Evolutionary conservation across 75 land plant genomes (phyloP).

Genomic region (Pinus taeda): DNA sequence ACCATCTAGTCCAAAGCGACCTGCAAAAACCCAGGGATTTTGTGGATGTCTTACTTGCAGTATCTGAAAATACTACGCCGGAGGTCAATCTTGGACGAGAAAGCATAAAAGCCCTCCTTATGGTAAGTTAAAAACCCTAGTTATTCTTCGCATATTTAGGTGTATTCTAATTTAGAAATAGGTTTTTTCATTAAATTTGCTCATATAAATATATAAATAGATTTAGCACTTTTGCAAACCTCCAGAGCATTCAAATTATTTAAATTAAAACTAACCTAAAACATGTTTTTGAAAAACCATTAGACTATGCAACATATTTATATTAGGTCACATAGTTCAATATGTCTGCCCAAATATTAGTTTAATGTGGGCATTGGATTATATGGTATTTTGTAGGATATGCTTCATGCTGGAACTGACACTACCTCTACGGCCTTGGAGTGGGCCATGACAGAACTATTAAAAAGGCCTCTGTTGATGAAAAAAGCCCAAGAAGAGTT

Average conservation of each 20-base stretch:
- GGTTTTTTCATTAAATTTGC: too few species aligned
- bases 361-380: not conserved
- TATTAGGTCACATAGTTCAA: too few species aligned
- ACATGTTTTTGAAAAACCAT: too few species aligned
- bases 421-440: slow-evolving; percentile 41
- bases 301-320: too few species aligned
- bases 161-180: too few species aligned
- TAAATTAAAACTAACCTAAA: too few species aligned
- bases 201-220: too few species aligned
- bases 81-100: not conserved
- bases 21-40: not conserved
- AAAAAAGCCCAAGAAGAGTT: slow-evolving; percentile 32
- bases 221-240: too few species aligned
- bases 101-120: not conserved
- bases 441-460: slow-evolving; percentile 35
- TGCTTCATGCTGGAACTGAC: slow-evolving; percentile 62
- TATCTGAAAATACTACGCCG: not conserved
- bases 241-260: too few species aligned
- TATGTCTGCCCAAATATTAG: too few species aligned
- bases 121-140: not conserved
- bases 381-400: slow-evolving; percentile 23
- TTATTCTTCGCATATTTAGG: not conserved
- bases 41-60: not conserved
- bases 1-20: slow-evolving; percentile 1
- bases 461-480: slow-evolving; percentile 47